These are phyloP conservation scores for Trapa incisa DNA, from an alignment of 345 rosid species.

Conservation along the genomic window DNA sequence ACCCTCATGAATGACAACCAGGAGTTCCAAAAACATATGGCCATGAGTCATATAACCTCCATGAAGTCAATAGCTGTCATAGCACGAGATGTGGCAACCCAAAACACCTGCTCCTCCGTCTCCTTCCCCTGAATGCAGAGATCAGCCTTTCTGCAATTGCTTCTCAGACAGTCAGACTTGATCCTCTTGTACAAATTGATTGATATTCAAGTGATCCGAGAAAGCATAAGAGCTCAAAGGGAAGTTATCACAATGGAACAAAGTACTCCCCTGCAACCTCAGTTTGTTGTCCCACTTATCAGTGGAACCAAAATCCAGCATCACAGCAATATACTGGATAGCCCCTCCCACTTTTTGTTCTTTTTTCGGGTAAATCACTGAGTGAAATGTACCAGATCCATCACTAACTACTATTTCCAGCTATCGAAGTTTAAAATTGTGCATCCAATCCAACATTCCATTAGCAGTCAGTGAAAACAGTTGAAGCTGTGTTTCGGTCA, in stretches of 20 bases:
- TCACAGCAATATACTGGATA: not conserved
- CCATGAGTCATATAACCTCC: not conserved
- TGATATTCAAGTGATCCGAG: not conserved
- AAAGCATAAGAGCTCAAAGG: not conserved
- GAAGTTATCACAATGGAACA: not conserved
- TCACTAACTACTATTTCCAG: constrained; percentile 1
- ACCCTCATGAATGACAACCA: not conserved
- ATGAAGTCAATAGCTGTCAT: not conserved
- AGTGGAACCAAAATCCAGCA: not conserved
- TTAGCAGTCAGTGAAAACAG: constrained; percentile 2
- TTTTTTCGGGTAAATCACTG: not conserved
- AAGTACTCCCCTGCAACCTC: not conserved
- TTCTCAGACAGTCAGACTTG: not conserved
- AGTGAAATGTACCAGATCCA: not conserved
- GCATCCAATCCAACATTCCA: not conserved
- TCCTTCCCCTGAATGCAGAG: not conserved
- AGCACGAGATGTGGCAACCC: not conserved
- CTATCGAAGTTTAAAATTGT: not conserved
- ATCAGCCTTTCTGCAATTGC: not conserved
- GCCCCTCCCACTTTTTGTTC: not conserved
- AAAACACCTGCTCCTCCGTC: not conserved
- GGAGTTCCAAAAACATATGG: not conserved
- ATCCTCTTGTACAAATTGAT: not conserved
- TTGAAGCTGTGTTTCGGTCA: not conserved
- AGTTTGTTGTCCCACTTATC: not conserved